Evolutionary conservation across 2,329 filamentous ascomycete species (phyloP).

Genomic region (Monosporascus ibericus): DNA sequence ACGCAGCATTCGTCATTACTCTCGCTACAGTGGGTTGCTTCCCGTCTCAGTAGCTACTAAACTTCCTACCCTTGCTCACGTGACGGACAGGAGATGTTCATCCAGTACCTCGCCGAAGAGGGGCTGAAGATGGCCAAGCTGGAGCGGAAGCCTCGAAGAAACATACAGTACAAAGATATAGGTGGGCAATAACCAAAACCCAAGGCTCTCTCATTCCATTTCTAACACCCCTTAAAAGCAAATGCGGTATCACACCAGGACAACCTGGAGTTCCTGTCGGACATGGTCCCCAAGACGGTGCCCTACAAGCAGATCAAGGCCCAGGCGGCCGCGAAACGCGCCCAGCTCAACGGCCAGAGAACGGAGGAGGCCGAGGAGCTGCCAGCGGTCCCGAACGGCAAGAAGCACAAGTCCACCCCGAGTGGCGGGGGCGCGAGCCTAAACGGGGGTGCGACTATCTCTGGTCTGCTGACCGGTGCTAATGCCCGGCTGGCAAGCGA

Average conservation of each 20-base stretch:
- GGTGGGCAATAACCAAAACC: conserved; percentile 43
- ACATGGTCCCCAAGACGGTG: conserved; percentile 82
- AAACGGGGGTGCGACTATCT: conserved; percentile 16
- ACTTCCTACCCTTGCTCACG: background rate
- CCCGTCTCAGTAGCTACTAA: background rate
- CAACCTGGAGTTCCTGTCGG: conserved; percentile 89
- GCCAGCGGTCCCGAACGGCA: conserved; percentile 24
- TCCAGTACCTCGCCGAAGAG: conserved; percentile 83
- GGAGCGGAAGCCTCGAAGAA: conserved; percentile 85
- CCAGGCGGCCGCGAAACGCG: conserved; percentile 43
- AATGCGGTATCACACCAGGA: conserved; percentile 82
- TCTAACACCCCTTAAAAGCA: conserved; percentile 26
- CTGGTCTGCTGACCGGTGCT: conserved; percentile 22
- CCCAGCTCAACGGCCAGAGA: conserved; percentile 39
- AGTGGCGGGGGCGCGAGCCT: conserved; percentile 17
- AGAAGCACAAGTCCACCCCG: conserved; percentile 27
- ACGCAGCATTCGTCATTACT: conserved; percentile 89
- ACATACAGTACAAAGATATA: conserved; percentile 93
- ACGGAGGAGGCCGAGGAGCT: conserved; percentile 3
- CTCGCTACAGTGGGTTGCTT: conserved; percentile 64
- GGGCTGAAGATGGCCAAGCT: conserved; percentile 83
- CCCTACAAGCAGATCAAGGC: conserved; percentile 76
- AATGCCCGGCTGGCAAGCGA: conserved; percentile 20
- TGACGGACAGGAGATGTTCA: conserved; percentile 75
- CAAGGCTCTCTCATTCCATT: conserved; percentile 1